Conservation (phyloP, 2,329 filamentous ascomycete species). For the Fusarium sp. region DNA sequence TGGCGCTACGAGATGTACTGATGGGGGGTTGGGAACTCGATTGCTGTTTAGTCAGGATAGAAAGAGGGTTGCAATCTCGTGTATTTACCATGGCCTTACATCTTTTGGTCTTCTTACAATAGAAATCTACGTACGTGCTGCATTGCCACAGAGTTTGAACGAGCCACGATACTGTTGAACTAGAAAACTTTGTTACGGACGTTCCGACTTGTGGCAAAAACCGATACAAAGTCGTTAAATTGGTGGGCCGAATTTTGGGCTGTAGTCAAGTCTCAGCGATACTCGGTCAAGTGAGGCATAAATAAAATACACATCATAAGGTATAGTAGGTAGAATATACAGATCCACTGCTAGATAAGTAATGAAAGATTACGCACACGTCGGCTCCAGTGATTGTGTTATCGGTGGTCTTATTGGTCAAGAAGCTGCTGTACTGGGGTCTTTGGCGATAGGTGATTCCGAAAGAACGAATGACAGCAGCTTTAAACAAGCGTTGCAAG, state of each 20-base stretch:
- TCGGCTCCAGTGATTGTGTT: not conserved
- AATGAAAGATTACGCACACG: not conserved
- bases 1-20: conserved; percentile 63
- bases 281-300: no score
- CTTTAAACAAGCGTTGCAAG: no score
- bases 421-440: not conserved
- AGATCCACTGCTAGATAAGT: not conserved
- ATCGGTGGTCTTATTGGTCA: not conserved
- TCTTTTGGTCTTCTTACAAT: not conserved
- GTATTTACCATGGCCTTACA: not conserved
- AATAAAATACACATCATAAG: no score
- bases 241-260: no score
- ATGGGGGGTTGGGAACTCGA: not conserved
- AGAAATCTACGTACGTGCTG: not conserved
- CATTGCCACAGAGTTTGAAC: not conserved
- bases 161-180: not conserved
- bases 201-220: not conserved
- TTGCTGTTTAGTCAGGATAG: not conserved
- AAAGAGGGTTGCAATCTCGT: not conserved
- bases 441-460: no score
- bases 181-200: not conserved
- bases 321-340: no score
- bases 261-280: no score
- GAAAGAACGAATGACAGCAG: no score
- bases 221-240: not conserved